Evolutionary conservation across 768 basidiomycete species (phyloP).

Genomic region (Lactarius pseudohatsudake): DNA sequence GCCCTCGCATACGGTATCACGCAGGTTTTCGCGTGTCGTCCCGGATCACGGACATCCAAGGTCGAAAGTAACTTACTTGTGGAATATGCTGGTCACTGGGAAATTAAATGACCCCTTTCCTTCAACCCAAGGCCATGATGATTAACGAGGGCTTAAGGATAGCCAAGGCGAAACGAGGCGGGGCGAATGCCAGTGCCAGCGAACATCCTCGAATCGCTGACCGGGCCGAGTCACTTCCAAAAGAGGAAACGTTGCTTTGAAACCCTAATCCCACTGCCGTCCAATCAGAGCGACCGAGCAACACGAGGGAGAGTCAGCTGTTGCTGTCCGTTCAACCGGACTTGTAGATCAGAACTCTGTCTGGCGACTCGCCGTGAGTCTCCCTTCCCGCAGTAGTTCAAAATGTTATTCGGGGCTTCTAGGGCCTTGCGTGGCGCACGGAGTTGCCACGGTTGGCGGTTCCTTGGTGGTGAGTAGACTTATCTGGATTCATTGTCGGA

Average conservation of each 20-base stretch:
- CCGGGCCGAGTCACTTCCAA: background rate
- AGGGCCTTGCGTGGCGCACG: constrained; percentile 1
- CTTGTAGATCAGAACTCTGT: constrained; percentile 16
- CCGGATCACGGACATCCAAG: background rate
- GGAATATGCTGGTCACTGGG: background rate
- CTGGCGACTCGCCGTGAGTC: constrained; percentile 4
- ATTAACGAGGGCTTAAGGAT: constrained; percentile 30
- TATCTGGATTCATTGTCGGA: background rate
- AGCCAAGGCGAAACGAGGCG: background rate
- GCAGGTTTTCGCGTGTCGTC: background rate
- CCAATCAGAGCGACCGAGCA: background rate
- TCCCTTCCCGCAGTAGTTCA: constrained; percentile 5
- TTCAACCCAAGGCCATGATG: constrained; percentile 46
- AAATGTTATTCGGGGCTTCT: constrained; percentile 20
- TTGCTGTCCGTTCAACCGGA: constrained; percentile 2
- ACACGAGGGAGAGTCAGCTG: constrained; percentile 1
- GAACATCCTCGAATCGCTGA: no score
- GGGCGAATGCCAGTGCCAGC: no score
- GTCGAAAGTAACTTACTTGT: background rate
- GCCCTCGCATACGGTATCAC: background rate
- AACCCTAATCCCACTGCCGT: background rate
- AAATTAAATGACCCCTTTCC: background rate
- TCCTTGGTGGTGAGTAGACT: constrained; percentile 13
- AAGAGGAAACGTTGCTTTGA: background rate
- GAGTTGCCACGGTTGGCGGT: constrained; percentile 16